Percentiles rank a stretch among this genome's conserved stretches.
phyloP scores from a whole-genome alignment of 2,329 filamentous ascomycete genomes.

The Clonostachys rhizophaga region DNA sequence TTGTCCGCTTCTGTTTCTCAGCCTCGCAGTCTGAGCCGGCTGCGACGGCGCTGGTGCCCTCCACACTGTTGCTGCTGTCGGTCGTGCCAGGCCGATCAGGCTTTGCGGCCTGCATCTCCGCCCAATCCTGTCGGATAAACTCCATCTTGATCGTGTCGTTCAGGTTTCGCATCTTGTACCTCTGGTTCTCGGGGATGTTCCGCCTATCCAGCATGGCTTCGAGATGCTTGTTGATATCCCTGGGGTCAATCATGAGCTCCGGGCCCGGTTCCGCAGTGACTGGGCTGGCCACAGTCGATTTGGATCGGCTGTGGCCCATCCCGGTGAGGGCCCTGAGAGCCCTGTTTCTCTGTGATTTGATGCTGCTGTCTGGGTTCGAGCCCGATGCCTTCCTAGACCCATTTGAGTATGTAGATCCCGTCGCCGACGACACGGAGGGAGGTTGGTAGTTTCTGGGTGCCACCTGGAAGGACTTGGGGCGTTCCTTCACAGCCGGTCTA shows the following conservation, averaged over 20 bases:
- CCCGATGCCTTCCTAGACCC: neutral
- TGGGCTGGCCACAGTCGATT: conserved; percentile 25
- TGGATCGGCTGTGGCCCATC: conserved; percentile 28
- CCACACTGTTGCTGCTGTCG: conserved; percentile 33
- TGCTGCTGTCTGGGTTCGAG: conserved; percentile 5
- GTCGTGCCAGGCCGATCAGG: conserved; percentile 37
- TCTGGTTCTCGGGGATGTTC: conserved; percentile 90
- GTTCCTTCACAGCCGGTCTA: conserved; percentile 25
- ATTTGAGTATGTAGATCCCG: neutral
- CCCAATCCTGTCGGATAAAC: conserved; percentile 87
- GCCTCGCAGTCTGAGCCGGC: conserved; percentile 33
- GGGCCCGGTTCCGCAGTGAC: conserved; percentile 19
- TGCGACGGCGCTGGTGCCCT: conserved; percentile 18
- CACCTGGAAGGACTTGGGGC: conserved; percentile 47
- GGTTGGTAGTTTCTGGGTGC: conserved; percentile 2
- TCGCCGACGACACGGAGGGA: neutral
- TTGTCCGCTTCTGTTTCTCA: conserved; percentile 44
- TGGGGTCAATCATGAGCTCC: conserved; percentile 47
- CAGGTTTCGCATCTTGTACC: conserved; percentile 90
- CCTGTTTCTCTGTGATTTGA: conserved; percentile 33
- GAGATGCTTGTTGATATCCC: conserved; percentile 51
- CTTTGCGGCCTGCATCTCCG: conserved; percentile 54
- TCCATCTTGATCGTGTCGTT: conserved; percentile 91
- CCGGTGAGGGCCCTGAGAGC: conserved; percentile 31
- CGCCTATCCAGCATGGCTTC: conserved; percentile 72